phyloP scores from a whole-genome alignment of 495 filamentous ascomycete species.

The Daldinia loculata region DNA sequence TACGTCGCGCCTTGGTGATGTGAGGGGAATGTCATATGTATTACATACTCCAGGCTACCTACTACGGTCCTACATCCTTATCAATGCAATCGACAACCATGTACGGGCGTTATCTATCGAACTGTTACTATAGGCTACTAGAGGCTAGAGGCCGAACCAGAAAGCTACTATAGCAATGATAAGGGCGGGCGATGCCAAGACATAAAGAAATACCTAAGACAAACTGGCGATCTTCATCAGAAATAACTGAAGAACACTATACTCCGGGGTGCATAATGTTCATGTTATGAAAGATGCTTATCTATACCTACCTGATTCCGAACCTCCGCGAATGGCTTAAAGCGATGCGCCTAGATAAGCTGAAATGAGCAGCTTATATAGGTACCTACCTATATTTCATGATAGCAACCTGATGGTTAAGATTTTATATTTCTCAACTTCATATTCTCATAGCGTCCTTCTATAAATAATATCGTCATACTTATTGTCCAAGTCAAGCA shows the following conservation, averaged over 20 bases:
- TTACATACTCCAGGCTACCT: constrained; percentile 11
- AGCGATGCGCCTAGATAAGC: constrained; percentile 7
- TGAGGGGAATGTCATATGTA: constrained; percentile 15
- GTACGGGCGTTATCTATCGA: constrained; percentile 23
- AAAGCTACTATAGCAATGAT: constrained; percentile 18
- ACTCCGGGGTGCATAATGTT: neutral
- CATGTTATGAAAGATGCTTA: constrained; percentile 21
- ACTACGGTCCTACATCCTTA: constrained; percentile 16
- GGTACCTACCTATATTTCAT: constrained; percentile 5
- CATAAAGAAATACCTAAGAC: neutral
- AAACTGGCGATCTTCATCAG: constrained; percentile 29
- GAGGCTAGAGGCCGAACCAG: constrained; percentile 13
- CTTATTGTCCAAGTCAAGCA: neutral
- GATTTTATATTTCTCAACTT: constrained; percentile 1
- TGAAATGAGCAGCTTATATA: neutral
- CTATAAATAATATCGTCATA: too few relatives aligned
- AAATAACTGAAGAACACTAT: neutral
- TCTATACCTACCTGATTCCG: constrained; percentile 34
- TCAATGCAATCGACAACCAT: constrained; percentile 19
- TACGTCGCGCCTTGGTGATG: neutral
- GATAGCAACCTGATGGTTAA: constrained; percentile 2
- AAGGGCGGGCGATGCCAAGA: constrained; percentile 23
- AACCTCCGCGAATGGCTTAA: constrained; percentile 33
- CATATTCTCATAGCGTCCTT: too few relatives aligned
- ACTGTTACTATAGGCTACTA: constrained; percentile 14